These are phyloP conservation scores for Oryza meridionalis DNA, from an alignment of 176 grass and related monocot species.

Conservation along the genomic window DNA sequence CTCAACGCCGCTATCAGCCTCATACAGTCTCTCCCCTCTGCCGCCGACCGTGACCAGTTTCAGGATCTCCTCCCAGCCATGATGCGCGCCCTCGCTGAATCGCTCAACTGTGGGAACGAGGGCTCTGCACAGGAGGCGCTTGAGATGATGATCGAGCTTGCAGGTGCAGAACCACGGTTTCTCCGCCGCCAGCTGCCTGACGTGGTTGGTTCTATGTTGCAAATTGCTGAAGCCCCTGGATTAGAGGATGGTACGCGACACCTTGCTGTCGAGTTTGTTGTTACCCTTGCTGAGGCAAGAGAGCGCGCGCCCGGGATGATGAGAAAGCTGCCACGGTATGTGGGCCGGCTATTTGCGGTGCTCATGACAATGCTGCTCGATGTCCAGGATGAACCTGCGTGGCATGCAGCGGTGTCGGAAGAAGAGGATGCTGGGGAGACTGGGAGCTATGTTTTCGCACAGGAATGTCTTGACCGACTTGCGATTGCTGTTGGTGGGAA, in stretches of 20 bases:
- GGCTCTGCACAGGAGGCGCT: slow-evolving; percentile 90
- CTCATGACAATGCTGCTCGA: slow-evolving; percentile 94
- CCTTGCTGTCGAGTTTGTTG: slow-evolving; percentile 88
- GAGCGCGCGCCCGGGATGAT: slow-evolving; percentile 97
- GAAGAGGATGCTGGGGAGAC: slow-evolving; percentile 89
- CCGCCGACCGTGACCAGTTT: slow-evolving; percentile 65
- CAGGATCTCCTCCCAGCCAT: slow-evolving; percentile 92
- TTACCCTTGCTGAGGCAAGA: slow-evolving; percentile 84
- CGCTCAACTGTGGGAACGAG: slow-evolving; percentile 90
- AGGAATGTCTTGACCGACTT: slow-evolving; percentile 90
- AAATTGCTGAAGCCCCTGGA: slow-evolving; percentile 75
- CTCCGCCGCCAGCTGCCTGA: slow-evolving; percentile 88
- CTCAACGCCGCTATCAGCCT: slow-evolving; percentile 80
- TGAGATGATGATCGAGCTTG: slow-evolving; percentile 93
- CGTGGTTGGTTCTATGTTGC: slow-evolving; percentile 87
- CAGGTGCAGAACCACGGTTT: slow-evolving; percentile 74
- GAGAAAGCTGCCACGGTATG: slow-evolving; percentile 74
- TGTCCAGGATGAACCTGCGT: slow-evolving; percentile 81
- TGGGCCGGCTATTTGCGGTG: slow-evolving; percentile 77
- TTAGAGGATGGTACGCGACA: slow-evolving; percentile 94
- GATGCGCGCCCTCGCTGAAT: slow-evolving; percentile 88
- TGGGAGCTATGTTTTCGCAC: slow-evolving; percentile 73
- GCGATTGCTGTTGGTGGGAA: slow-evolving; percentile 93
- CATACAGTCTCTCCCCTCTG: slow-evolving; percentile 73
- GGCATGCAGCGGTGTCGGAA: slow-evolving; percentile 73